Conservation (phyloP, 2,329 filamentous ascomycete genomes). For the Emmonsiellopsis sp. region DNA sequence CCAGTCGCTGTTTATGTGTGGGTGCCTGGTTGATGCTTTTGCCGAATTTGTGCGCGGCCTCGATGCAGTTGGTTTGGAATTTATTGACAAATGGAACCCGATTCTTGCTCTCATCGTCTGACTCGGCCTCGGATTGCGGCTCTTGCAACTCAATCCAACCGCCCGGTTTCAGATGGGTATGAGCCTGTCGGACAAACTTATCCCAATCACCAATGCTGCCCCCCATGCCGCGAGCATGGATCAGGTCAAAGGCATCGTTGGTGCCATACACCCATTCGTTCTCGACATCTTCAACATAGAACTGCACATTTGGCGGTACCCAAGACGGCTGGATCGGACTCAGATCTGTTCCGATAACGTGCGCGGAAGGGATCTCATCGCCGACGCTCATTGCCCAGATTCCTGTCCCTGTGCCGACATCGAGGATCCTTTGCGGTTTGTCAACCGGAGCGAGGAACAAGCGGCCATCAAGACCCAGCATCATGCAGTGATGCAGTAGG, state of each 20-base stretch:
- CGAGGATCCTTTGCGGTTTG: slow-evolving; percentile 24
- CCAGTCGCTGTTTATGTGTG: slow-evolving; percentile 17
- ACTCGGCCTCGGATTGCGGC: slow-evolving; percentile 14
- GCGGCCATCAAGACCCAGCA: slow-evolving; percentile 10
- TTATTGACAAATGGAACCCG: not conserved
- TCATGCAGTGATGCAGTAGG: slow-evolving; percentile 61
- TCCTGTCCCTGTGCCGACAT: slow-evolving; percentile 34
- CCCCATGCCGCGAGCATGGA: slow-evolving; percentile 20
- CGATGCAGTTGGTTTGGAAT: not conserved
- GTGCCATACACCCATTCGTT: slow-evolving; percentile 16
- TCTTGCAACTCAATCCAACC: slow-evolving; percentile 13
- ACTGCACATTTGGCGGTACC: slow-evolving; percentile 21
- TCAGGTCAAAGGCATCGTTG: slow-evolving; percentile 20
- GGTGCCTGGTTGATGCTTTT: not conserved
- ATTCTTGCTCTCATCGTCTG: slow-evolving; percentile 10
- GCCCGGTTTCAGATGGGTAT: slow-evolving; percentile 5
- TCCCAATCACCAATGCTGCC: slow-evolving; percentile 17
- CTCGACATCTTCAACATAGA: slow-evolving; percentile 24
- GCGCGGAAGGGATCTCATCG: slow-evolving; percentile 27
- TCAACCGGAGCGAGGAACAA: slow-evolving; percentile 17
- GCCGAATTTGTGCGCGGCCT: not conserved
- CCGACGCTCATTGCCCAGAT: slow-evolving; percentile 35
- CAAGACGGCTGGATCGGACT: slow-evolving; percentile 30
- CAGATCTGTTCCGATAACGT: slow-evolving; percentile 28
- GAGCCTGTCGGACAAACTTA: slow-evolving; percentile 13